Base-by-base conservation (phyloP, 2,329 filamentous ascomycete species). In the Claviceps africana region DNA sequence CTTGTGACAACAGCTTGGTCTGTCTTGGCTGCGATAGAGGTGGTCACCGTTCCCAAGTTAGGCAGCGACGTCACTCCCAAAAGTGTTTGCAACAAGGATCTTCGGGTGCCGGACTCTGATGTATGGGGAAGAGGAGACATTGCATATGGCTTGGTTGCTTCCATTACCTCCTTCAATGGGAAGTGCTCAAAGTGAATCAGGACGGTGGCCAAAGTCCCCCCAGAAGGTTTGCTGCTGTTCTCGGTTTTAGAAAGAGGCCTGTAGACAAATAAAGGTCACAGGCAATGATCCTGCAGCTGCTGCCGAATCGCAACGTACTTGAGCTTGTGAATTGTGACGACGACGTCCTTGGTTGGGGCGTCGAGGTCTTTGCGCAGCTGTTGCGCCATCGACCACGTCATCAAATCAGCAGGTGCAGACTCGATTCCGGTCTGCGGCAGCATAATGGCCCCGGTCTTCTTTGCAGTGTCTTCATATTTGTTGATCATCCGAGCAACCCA, bases 171-270 rank as follows among this genome's bases (percentile, higher is more conserved):
- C 47, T 70, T 66, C 19, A 77, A 49, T 22, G 68, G 67, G 60
- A 75, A 81, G 46, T 66, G 64, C 28, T 83, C 79, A 53, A 81
- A 71, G 22, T 81, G 57, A 47, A 64, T 75, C 15, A 96, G 65
- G 4, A 82, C 70, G 0, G 88, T 89, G 35, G 78, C 74, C 4
- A 90, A 67, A 2, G 86, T 83, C 47, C 82, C 82, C n/a, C 82
- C 82, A 1, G 81, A 85, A 2, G 79, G 75, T 1, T 66, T 59
- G 51, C 59, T 56, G 30, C 62, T 64, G 39, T 17, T 35, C 10
- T 49, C 28, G 31, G 22, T 50, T 42, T 37, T n/a, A 46, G 21
- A 43, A 11, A 22, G 37, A 37, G 6, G n/a, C n/a, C n/a, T n/a
- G n/a, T n/a, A n/a, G n/a, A n/a, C n/a, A n/a, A n/a, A n/a, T n/a